Evolutionary conservation across 1,139 yeast genomes (phyloP).

Genomic region (Trichomonascaceae sp.): DNA sequence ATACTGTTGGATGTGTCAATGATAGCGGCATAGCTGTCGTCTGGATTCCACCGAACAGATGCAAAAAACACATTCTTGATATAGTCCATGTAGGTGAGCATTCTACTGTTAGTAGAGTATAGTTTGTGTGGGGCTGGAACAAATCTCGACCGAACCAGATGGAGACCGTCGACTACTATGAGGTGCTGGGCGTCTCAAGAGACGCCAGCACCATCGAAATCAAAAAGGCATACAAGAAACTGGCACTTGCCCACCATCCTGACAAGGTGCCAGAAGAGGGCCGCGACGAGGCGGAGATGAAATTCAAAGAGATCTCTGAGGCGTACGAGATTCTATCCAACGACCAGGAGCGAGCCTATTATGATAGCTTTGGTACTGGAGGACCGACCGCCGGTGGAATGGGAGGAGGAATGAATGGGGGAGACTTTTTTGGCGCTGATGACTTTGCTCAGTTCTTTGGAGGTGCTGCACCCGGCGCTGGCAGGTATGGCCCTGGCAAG

Average conservation of each 20-base stretch:
- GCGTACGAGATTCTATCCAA: conserved; percentile 70
- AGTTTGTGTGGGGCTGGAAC: background rate
- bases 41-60: conserved; percentile 64
- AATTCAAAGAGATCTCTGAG: conserved; percentile 61
- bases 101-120: conserved; percentile 18
- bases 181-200: conserved; percentile 49
- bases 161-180: conserved; percentile 36
- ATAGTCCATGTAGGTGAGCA: conserved; percentile 81
- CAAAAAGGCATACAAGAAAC: conserved; percentile 64
- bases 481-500: conserved; percentile 4
- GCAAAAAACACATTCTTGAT: conserved; percentile 57
- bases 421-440: conserved; percentile 38
- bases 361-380: conserved; percentile 40
- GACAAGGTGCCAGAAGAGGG: conserved; percentile 58
- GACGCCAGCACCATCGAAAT: conserved; percentile 69
- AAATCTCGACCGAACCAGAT: background rate
- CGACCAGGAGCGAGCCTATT: conserved; percentile 38
- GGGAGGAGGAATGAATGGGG: conserved; percentile 5
- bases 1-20: conserved; percentile 52
- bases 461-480: conserved; percentile 12
- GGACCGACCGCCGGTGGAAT: conserved; percentile 4
- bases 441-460: conserved; percentile 63
- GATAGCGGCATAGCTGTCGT: conserved; percentile 61
- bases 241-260: conserved; percentile 67
- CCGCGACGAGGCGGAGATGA: conserved; percentile 53